Conservation (phyloP, 495 filamentous ascomycete genomes). For the Aspergillus baeticus region DNA sequence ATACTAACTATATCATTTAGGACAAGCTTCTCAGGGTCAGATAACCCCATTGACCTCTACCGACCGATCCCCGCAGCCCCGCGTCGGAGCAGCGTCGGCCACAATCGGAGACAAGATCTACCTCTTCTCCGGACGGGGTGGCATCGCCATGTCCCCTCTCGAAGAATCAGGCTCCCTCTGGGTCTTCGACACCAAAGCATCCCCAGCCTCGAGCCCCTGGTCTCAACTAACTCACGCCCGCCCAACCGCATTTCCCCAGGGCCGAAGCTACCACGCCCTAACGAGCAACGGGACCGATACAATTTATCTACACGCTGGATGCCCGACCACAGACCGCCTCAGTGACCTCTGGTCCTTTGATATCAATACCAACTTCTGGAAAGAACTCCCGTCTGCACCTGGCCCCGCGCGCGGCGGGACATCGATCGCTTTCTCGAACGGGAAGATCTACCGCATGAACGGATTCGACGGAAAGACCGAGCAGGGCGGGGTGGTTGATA, state of each 20-base stretch:
- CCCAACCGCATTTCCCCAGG: slow-evolving; percentile 28
- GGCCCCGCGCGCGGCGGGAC: slow-evolving; percentile 61
- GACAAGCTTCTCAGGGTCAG: background rate
- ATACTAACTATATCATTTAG: too few relatives aligned
- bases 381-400: slow-evolving; percentile 58
- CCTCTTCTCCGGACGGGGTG: slow-evolving; percentile 57
- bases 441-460: slow-evolving; percentile 67
- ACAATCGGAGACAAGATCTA: slow-evolving; percentile 47
- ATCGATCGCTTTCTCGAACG: slow-evolving; percentile 54
- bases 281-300: slow-evolving; percentile 49
- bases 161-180: slow-evolving; percentile 53
- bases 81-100: slow-evolving; percentile 50
- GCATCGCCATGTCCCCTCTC: slow-evolving; percentile 50
- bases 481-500: slow-evolving; percentile 65
- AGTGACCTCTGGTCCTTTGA: slow-evolving; percentile 74
- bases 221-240: background rate
- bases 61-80: slow-evolving; percentile 32
- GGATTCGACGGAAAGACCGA: slow-evolving; percentile 67
- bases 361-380: slow-evolving; percentile 57
- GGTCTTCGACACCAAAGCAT: slow-evolving; percentile 36
- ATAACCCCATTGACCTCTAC: background rate
- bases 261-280: slow-evolving; percentile 49
- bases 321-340: slow-evolving; percentile 54
- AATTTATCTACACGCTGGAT: slow-evolving; percentile 72
- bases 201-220: too few relatives aligned